Percentiles rank a stretch among this genome's conserved stretches.
Conservation (phyloP, 352 stramenopile genomes). For the Phytopythium chamaehyphon region DNA sequence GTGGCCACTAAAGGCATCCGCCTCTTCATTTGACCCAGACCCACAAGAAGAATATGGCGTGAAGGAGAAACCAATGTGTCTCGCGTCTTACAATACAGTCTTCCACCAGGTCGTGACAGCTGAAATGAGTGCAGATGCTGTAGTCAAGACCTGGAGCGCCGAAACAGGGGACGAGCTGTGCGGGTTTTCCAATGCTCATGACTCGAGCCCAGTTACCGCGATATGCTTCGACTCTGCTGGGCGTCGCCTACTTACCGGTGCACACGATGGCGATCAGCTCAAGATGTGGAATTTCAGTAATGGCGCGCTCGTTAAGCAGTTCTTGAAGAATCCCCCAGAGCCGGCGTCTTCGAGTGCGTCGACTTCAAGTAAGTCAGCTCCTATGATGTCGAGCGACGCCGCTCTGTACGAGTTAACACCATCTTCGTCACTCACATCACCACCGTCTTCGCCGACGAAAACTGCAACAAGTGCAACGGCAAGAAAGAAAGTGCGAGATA, state of each 20-base stretch:
- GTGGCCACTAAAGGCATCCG: slow-evolving; percentile 52
- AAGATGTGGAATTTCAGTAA: slow-evolving; percentile 92
- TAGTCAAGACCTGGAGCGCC: slow-evolving; percentile 84
- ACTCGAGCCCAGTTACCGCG: slow-evolving; percentile 62
- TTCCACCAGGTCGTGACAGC: slow-evolving; percentile 85
- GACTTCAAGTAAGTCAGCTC: slow-evolving; percentile 4
- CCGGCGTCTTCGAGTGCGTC: slow-evolving; percentile 14
- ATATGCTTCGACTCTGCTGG: slow-evolving; percentile 82
- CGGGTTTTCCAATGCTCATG: slow-evolving; percentile 69
- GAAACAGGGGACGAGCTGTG: slow-evolving; percentile 83
- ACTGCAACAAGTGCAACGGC: background rate
- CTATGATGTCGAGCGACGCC: background rate
- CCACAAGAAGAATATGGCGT: slow-evolving; percentile 29
- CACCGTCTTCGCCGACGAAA: slow-evolving; percentile 14
- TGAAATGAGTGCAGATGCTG: slow-evolving; percentile 63
- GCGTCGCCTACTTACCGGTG: slow-evolving; percentile 72
- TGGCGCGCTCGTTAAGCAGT: slow-evolving; percentile 78
- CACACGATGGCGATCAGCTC: slow-evolving; percentile 68
- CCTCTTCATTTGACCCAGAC: slow-evolving; percentile 20
- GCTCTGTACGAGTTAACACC: background rate
- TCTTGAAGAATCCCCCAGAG: slow-evolving; percentile 46
- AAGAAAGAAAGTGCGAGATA: slow-evolving; percentile 46
- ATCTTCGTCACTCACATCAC: background rate
- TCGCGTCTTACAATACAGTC: slow-evolving; percentile 74
- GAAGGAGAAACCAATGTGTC: slow-evolving; percentile 44